These are phyloP conservation scores for Fragaria nilgerrensis DNA, from an alignment of 306 rosid species.

Conservation along the genomic window DNA sequence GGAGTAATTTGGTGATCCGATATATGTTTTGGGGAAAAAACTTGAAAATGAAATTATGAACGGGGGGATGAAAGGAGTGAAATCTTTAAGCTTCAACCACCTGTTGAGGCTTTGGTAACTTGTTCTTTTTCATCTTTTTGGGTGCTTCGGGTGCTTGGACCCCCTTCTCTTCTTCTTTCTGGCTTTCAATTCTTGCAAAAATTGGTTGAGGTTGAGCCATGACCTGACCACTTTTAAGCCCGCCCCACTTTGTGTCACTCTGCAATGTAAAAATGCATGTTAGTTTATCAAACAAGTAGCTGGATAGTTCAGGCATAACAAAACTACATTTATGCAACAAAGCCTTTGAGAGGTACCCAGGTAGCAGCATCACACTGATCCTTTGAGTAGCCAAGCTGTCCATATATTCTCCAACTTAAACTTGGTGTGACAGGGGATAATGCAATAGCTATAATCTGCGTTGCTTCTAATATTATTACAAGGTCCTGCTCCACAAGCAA, in stretches of 20 bases:
- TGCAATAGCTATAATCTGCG: conserved; percentile 78
- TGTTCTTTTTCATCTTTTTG: conserved; percentile 52
- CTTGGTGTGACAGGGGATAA: conserved; percentile 74
- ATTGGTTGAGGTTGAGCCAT: conserved; percentile 82
- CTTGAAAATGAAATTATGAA: too few species aligned
- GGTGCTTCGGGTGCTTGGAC: conserved; percentile 23
- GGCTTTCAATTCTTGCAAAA: conserved; percentile 77
- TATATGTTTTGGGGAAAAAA: too few species aligned
- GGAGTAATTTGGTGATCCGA: too few species aligned
- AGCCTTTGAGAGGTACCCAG: conserved; percentile 66
- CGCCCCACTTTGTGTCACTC: conserved; percentile 90
- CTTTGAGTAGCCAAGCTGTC: conserved; percentile 76
- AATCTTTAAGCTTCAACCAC: conserved; percentile 51
- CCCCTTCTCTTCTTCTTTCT: conserved; percentile 38
- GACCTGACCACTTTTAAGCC: conserved; percentile 74
- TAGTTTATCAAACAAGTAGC: conserved; percentile 25
- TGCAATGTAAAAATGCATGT: conserved; percentile 36
- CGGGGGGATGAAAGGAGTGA: too few species aligned
- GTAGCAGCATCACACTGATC: conserved; percentile 70
- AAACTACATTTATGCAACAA: conserved; percentile 11
- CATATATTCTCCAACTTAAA: conserved; percentile 83
- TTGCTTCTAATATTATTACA: conserved; percentile 77
- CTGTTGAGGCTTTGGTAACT: conserved; percentile 48
- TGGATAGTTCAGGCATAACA: conserved; percentile 1
- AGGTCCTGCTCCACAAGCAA: conserved; percentile 69